phyloP scores from a whole-genome alignment of 2,329 filamentous ascomycete species.

The Lasiodiplodia citricola region DNA sequence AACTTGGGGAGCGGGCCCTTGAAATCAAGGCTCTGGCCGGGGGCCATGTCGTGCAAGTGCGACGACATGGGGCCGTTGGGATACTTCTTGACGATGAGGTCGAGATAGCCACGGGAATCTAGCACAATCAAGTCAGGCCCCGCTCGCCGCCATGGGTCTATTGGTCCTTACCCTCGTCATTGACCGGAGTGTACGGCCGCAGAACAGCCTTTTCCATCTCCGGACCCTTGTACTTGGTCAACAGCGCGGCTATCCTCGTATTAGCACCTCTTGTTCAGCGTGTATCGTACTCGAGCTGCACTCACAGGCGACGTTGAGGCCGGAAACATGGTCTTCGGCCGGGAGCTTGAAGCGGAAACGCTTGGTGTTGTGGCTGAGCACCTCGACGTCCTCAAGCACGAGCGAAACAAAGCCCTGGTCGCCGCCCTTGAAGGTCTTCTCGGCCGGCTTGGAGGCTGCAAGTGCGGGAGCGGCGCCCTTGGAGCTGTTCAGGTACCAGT shows the following conservation, averaged over 20 bases:
- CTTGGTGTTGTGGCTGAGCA: constrained; percentile 94
- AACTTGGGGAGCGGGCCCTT: constrained; percentile 98
- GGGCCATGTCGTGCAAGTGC: constrained; percentile 81
- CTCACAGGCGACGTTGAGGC: constrained; percentile 76
- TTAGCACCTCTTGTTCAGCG: not conserved
- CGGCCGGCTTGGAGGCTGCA: constrained; percentile 45
- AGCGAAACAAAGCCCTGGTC: constrained; percentile 89
- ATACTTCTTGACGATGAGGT: constrained; percentile 92
- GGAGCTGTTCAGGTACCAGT: constrained; percentile 52
- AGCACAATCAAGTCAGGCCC: constrained; percentile 3
- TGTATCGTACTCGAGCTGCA: not conserved
- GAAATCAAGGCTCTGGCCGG: constrained; percentile 83
- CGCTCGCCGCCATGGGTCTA: not conserved
- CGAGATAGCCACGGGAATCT: constrained; percentile 80
- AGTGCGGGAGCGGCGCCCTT: constrained; percentile 33
- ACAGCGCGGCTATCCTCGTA: constrained; percentile 64
- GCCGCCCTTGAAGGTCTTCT: constrained; percentile 73
- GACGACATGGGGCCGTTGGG: constrained; percentile 88
- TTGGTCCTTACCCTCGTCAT: constrained; percentile 71
- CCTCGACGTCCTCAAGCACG: constrained; percentile 77
- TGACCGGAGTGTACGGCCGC: constrained; percentile 90
- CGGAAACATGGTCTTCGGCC: constrained; percentile 82
- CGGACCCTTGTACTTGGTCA: constrained; percentile 90
- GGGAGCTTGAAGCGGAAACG: constrained; percentile 85
- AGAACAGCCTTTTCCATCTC: constrained; percentile 84